A percentile compares a stretch with the other conserved stretches of the same genome.
These are phyloP conservation scores for Capsicum rhomboideum DNA, from an alignment of 257 asterid species.

Conservation along the genomic window DNA sequence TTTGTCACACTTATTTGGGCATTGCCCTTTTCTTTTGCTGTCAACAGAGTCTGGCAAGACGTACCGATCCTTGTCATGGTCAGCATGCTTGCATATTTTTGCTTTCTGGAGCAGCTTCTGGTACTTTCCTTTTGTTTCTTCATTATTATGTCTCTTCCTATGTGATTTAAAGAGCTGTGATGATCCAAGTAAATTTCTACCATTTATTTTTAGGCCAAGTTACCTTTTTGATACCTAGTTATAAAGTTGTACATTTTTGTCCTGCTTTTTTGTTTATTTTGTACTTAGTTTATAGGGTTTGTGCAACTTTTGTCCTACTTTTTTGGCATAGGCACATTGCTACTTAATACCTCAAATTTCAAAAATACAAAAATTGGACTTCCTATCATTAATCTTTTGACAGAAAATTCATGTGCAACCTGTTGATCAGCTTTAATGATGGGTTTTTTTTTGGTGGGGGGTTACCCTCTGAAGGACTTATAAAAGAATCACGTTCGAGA, in stretches of 20 bases:
- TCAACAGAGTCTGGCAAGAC: conserved; percentile 86
- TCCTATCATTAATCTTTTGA: background rate
- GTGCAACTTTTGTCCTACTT: background rate
- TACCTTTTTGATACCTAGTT: background rate
- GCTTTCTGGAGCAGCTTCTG: conserved; percentile 98
- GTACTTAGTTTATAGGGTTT: background rate
- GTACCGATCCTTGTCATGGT: conserved; percentile 94
- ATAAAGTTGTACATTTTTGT: background rate
- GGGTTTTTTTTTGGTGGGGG: background rate
- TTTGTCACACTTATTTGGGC: background rate
- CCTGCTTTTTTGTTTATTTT: background rate
- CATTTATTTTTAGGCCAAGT: background rate
- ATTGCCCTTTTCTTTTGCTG: background rate
- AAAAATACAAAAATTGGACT: background rate
- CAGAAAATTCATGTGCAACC: background rate
- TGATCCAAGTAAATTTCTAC: background rate
- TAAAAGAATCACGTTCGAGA: background rate
- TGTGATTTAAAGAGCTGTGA: background rate
- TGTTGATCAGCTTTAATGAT: background rate
- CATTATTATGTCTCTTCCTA: background rate
- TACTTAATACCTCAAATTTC: background rate
- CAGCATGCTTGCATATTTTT: conserved; percentile 97
- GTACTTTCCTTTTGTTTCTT: conserved; percentile 30
- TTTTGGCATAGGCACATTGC: background rate
- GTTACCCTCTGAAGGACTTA: background rate